phyloP scores from a whole-genome alignment of 179 eudicot genomes.

The Actinidia polygama region DNA sequence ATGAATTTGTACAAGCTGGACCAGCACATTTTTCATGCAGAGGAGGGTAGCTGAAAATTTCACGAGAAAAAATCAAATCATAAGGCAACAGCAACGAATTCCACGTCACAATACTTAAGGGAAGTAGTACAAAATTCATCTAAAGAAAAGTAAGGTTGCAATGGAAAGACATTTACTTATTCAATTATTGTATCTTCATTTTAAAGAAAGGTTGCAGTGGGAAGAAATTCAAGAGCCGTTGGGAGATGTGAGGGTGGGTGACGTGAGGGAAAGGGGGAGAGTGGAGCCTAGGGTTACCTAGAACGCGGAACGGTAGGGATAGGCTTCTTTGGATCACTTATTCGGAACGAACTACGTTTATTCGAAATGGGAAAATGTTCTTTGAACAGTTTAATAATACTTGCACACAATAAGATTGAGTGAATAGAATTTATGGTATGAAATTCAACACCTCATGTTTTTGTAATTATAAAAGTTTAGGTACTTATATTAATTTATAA shows the following conservation, averaged over 20 bases:
- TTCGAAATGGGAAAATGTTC: background rate
- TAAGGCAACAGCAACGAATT: background rate
- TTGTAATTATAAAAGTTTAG: too few relatives aligned
- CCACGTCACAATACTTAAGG: background rate
- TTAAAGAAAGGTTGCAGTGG: background rate
- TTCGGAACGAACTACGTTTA: too few relatives aligned
- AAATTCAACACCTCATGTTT: too few relatives aligned
- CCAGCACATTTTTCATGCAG: conserved; percentile 86
- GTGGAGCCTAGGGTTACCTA: too few relatives aligned
- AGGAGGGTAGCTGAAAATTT: conserved; percentile 72
- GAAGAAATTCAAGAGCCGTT: background rate
- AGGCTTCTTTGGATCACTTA: too few relatives aligned
- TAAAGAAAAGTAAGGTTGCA: background rate
- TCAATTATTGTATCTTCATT: background rate
- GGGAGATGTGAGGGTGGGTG: background rate
- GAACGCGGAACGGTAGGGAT: too few relatives aligned
- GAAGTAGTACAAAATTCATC: background rate
- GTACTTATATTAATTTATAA: too few relatives aligned
- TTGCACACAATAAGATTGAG: too few relatives aligned
- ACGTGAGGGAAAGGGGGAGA: conserved; percentile 2
- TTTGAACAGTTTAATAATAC: too few relatives aligned
- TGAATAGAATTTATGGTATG: too few relatives aligned
- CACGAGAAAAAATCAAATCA: background rate
- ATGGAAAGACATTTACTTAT: background rate
- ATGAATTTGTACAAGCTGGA: conserved; percentile 75